A percentile compares a stretch with the other conserved stretches of the same genome.
Evolutionary conservation across 257 asterid species (phyloP).

Genomic region (Echium plantagineum): DNA sequence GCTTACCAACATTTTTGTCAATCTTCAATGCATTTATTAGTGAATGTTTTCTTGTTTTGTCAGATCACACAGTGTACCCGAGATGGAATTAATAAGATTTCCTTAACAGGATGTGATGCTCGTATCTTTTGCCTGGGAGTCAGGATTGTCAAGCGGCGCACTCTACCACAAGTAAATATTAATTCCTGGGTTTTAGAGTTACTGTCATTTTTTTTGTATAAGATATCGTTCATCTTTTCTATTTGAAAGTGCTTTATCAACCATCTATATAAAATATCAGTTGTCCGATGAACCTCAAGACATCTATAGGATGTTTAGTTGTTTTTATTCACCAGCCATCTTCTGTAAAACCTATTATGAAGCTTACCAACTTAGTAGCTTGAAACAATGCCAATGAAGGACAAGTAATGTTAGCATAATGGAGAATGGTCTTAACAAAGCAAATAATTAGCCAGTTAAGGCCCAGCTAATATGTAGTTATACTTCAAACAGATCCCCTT

Average conservation of each 20-base stretch:
- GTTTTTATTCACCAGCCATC: not conserved
- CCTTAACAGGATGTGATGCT: slow-evolving; percentile 77
- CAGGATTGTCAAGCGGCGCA: slow-evolving; percentile 81
- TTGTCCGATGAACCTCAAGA: not conserved
- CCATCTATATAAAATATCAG: not conserved
- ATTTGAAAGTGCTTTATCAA: too few species aligned
- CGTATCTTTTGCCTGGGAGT: slow-evolving; percentile 90
- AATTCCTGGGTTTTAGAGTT: slow-evolving; percentile 10
- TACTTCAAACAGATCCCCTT: too few species aligned
- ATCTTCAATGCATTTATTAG: slow-evolving; percentile 12
- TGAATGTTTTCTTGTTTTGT: slow-evolving; percentile 22
- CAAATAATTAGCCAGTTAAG: too few species aligned
- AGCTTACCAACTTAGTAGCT: too few species aligned
- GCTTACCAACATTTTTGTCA: not conserved
- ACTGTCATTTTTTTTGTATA: not conserved
- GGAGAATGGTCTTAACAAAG: too few species aligned
- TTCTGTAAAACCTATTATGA: too few species aligned
- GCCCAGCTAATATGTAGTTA: too few species aligned
- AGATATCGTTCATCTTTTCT: not conserved
- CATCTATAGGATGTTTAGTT: not conserved
- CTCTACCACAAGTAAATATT: slow-evolving; percentile 55
- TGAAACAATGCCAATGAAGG: too few species aligned
- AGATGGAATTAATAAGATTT: slow-evolving; percentile 89
- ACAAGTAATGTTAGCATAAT: too few species aligned
- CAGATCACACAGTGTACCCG: slow-evolving; percentile 85